Percentiles rank a stretch among this genome's conserved stretches.
Conservation (phyloP, 2,329 filamentous ascomycete genomes). For the Pseudogymnoascus sp. region DNA sequence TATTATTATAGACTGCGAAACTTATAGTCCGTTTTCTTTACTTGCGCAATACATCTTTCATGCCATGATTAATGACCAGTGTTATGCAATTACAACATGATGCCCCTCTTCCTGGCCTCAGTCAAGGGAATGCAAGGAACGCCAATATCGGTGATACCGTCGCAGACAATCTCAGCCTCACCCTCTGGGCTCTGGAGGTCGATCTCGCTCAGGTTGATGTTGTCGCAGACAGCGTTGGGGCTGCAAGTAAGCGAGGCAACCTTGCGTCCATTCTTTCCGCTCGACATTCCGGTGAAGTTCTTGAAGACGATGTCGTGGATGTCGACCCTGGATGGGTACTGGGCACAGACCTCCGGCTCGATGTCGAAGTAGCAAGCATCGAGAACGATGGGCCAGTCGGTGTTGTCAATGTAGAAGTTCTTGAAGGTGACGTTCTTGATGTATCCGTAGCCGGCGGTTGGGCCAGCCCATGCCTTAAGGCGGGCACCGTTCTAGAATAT, state of each 20-base stretch:
- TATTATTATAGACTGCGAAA: slow-evolving; percentile 3
- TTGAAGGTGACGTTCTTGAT: slow-evolving; percentile 55
- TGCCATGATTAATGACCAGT: not conserved
- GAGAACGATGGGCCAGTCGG: slow-evolving; percentile 48
- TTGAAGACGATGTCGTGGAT: slow-evolving; percentile 51
- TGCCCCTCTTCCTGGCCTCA: not conserved
- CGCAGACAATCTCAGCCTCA: slow-evolving; percentile 38
- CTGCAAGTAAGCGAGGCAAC: slow-evolving; percentile 49
- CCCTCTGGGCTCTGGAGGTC: slow-evolving; percentile 43
- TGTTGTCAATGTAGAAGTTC: slow-evolving; percentile 50
- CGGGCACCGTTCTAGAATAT: slow-evolving; percentile 45
- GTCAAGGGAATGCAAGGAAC: not conserved
- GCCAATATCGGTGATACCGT: slow-evolving; percentile 30
- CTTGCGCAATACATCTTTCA: slow-evolving; percentile 1
- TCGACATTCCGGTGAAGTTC: slow-evolving; percentile 49
- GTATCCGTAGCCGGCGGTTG: slow-evolving; percentile 48
- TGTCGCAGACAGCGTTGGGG: slow-evolving; percentile 46
- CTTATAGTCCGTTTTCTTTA: not conserved
- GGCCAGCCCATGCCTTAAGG: slow-evolving; percentile 53
- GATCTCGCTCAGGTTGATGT: slow-evolving; percentile 47
- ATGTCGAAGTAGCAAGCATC: slow-evolving; percentile 57
- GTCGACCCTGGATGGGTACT: slow-evolving; percentile 48
- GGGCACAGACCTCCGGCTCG: slow-evolving; percentile 39
- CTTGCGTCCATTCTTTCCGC: slow-evolving; percentile 45
- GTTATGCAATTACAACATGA: not conserved